Evolutionary conservation across 768 basidiomycete species (phyloP), one percentile per base, ranked within the genome.

Genomic region (Russula vinacea): DNA sequence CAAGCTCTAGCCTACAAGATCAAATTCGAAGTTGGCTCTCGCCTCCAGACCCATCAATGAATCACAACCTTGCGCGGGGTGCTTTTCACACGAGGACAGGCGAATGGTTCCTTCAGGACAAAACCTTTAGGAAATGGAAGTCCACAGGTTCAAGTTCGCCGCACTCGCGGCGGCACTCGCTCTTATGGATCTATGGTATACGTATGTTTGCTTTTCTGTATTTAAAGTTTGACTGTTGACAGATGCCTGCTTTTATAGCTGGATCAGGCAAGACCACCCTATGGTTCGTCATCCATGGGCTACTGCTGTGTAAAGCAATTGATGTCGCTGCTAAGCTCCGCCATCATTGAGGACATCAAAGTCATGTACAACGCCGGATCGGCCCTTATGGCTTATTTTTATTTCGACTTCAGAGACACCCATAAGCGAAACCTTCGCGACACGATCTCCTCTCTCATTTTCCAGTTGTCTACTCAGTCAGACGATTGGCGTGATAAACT

Each of bases 211-310:
- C n/a, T 42, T 40, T 24, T 32, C 22, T 22, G 6, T 22, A 37
- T 32, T 22, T 22, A 6, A 0, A 5, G 16, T 2, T 22, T 17
- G 19, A 10, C n/a, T 33, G 13, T 3, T 45, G 39, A 53, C 14
- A 5, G 2, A 22, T 16, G 35, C 39, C 2, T 1, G 13, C 45
- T n/a, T 56, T 33, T 17, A 45, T 57, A 58, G 60, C 42, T 17
- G 60, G 60, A 5, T 35, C 60, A 22, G 60, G 60, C 7, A 62
- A 62, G 32, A 62, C 19, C 33, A 16, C 17, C 35, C 44, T 55
- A 1, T 47, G 60, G 60, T 62, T 42, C 17, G 60, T 56, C 6
- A 35, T 37, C 11, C 44, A 16, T 29, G 5, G 29, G 33, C 22
- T 49, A 14, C 5, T 44, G n/a, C 19, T 29, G 8, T 45, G 1